phyloP scores from a whole-genome alignment of 768 basidiomycete species.

The Tubosaeta sp. region DNA sequence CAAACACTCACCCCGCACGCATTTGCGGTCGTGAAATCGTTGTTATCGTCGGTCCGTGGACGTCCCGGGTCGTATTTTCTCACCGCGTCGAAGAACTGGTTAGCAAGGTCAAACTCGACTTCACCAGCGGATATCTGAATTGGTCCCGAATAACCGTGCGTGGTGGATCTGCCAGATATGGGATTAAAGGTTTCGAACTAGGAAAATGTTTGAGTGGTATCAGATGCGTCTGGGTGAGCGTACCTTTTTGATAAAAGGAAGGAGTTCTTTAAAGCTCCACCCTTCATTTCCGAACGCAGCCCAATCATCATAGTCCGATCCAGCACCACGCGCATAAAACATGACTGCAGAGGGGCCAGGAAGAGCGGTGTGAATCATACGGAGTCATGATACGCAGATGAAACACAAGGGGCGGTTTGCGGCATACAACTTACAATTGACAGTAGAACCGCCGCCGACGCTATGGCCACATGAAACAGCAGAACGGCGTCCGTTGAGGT shows the following conservation, averaged over 20 bases:
- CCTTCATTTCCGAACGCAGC: conserved; percentile 37
- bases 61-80: conserved; percentile 45
- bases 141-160: conserved; percentile 36
- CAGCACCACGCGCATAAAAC: conserved; percentile 20
- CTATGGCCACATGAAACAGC: conserved; percentile 16
- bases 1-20: conserved; percentile 21
- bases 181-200: conserved; percentile 33
- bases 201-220: background rate
- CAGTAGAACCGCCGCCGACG: conserved; percentile 24
- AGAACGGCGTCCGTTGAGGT: conserved; percentile 12
- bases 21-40: conserved; percentile 35
- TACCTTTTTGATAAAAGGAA: conserved; percentile 55
- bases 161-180: conserved; percentile 13
- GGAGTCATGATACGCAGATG: background rate
- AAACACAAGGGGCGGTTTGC: background rate
- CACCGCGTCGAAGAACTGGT: conserved; percentile 46
- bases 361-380: background rate
- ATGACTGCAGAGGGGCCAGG: conserved; percentile 7
- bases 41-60: conserved; percentile 41
- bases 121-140: conserved; percentile 23
- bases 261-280: conserved; percentile 55
- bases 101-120: conserved; percentile 16
- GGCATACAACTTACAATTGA: conserved; percentile 15
- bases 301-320: conserved; percentile 29
- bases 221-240: background rate